These are phyloP conservation scores for Erodium trifolium DNA, from an alignment of 441 rosid species.

Conservation along the genomic window DNA sequence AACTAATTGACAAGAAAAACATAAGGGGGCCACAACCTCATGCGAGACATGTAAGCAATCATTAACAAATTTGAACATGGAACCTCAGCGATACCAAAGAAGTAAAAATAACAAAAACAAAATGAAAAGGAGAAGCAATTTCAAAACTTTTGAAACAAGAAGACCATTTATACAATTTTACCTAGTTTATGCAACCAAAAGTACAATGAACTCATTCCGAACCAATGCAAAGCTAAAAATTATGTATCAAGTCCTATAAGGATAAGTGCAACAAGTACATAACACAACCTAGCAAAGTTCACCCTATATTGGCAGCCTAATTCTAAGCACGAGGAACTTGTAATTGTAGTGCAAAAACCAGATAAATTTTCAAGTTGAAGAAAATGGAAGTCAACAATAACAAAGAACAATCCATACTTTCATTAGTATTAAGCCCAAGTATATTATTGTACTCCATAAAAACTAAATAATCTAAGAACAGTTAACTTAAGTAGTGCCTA, in stretches of 20 bases:
- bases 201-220: neutral
- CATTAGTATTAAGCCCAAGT: neutral
- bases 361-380: neutral
- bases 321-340: neutral
- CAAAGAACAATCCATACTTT: neutral
- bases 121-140: neutral
- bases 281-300: neutral
- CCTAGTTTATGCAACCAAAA: neutral
- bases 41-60: neutral
- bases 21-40: neutral
- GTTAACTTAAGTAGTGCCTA: neutral
- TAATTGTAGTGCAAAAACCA: neutral
- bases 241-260: neutral
- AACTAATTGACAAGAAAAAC: conserved; percentile 7
- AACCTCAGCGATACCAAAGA: neutral
- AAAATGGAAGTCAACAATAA: neutral
- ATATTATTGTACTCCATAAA: neutral
- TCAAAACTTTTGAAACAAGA: neutral
- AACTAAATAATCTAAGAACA: neutral
- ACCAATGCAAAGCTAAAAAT: neutral
- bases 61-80: neutral
- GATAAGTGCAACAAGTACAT: neutral
- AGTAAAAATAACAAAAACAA: neutral
- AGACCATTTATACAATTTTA: neutral
- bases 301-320: neutral